Evolutionary conservation across 2,329 filamentous ascomycete species (phyloP), one percentile per base, ranked within the genome.

Genomic region (Aureobasidium sp.): DNA sequence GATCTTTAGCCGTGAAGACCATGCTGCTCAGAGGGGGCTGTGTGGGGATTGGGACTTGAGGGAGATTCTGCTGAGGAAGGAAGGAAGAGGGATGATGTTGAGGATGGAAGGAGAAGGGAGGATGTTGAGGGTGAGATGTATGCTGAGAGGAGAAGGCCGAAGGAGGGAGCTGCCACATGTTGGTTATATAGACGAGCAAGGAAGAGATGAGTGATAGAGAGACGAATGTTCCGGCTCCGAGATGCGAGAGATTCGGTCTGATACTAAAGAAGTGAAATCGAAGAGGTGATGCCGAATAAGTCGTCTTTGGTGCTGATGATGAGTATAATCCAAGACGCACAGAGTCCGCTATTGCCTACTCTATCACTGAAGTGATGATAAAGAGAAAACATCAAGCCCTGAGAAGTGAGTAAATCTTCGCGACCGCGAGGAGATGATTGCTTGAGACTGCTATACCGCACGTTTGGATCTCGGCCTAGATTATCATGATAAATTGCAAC

Each of bases 211-310:
- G 45, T 48, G 45, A 48, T 5, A 48, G 0, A 14, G 25, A 30
- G 11, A 14, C 2, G 13, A 1, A 5, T 21, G 13, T 7, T n/a
- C 7, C 8, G 1, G 6, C 2, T 8, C 4, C 2, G 14, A 48
- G 11, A 32, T n/a, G 45, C 32, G 45, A 48, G 45, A 48, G 11
- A 14, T 10, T 2, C 10, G 44, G 27, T 9, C 6, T 47, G 44
- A n/a, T 3, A 10, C 3, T 10, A 9, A 5, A 3, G 16, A 5
- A 5, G 3, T 1, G 8, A 16, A 3, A n/a, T 21, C 13, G 3
- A 8, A n/a, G 6, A 27, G 3, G 21, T 27, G 42, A 44, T 27
- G 0, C 13, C 6, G 21, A 25, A 11, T 2, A 27, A 9, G 3
- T 13, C 6, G 9, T 8, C 1, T 13, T 9, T 5, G 3, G 25